A percentile compares a stretch with the other conserved stretches of the same genome.
phyloP scores from a whole-genome alignment of 2,329 filamentous ascomycete genomes.

The Fusarium concolor region DNA sequence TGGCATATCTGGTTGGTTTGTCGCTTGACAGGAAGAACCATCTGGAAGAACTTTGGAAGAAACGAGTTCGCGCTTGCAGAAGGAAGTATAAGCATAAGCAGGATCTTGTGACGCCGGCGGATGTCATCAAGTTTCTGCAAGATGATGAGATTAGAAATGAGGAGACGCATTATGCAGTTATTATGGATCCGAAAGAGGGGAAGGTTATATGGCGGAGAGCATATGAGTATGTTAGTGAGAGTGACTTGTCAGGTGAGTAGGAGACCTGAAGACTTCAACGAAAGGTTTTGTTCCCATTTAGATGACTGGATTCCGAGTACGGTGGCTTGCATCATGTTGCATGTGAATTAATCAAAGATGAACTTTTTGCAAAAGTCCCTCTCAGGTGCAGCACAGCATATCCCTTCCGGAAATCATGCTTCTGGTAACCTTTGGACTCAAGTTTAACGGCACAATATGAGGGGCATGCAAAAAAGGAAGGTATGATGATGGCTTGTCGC shows the following conservation, averaged over 20 bases:
- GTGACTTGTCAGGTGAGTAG: neutral
- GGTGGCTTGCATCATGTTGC: too few relatives aligned
- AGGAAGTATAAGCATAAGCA: neutral
- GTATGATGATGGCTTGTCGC: too few relatives aligned
- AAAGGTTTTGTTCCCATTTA: too few relatives aligned
- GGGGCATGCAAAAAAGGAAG: too few relatives aligned
- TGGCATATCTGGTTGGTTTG: slow-evolving; percentile 39
- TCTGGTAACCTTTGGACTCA: too few relatives aligned
- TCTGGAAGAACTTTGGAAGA: slow-evolving; percentile 39
- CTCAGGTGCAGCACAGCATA: too few relatives aligned
- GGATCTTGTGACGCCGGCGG: slow-evolving; percentile 24
- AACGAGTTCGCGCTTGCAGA: neutral
- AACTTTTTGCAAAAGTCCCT: too few relatives aligned
- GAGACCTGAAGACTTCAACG: too few relatives aligned
- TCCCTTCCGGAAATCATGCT: too few relatives aligned
- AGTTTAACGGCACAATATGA: too few relatives aligned
- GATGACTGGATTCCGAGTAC: too few relatives aligned
- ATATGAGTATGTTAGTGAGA: neutral
- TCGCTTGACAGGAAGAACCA: slow-evolving; percentile 43
- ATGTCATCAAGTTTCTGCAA: slow-evolving; percentile 45
- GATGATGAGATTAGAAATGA: slow-evolving; percentile 45
- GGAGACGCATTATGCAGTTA: slow-evolving; percentile 51
- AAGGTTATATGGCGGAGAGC: slow-evolving; percentile 45
- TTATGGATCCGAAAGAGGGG: slow-evolving; percentile 61
- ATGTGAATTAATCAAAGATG: too few relatives aligned